These are phyloP conservation scores for Andrographis paniculata DNA, from an alignment of 305 asterid species.

Conservation along the genomic window DNA sequence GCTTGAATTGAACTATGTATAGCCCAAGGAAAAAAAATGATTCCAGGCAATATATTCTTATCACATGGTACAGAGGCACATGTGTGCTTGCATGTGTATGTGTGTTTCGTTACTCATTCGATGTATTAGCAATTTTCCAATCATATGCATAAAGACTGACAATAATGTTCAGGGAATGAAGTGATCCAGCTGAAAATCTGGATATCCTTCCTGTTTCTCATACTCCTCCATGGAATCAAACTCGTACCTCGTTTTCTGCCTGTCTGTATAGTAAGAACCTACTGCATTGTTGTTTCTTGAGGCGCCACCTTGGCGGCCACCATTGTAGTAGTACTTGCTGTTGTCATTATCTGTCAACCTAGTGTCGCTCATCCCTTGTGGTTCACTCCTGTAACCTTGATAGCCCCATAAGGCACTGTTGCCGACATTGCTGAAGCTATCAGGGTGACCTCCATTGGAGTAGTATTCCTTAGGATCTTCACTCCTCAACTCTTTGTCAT, in stretches of 20 bases:
- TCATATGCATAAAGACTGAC: no score
- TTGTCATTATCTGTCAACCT: constrained; percentile 23
- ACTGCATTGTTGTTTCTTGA: constrained; percentile 11
- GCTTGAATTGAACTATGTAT: no score
- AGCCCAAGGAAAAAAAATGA: no score
- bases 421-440: constrained; percentile 13
- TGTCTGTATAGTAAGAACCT: constrained; percentile 20
- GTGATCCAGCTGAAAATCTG: constrained; percentile 19
- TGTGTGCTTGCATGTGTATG: no score
- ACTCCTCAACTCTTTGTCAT: constrained; percentile 8
- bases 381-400: constrained; percentile 15
- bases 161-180: constrained; percentile 35
- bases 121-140: no score
- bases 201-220: constrained; percentile 43
- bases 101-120: no score
- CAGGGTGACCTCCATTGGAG: constrained; percentile 1
- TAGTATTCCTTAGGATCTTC: constrained; percentile 7
- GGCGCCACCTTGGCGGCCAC: no score
- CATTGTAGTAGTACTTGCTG: not conserved
- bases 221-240: constrained; percentile 53
- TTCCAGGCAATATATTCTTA: no score
- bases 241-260: constrained; percentile 35
- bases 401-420: constrained; percentile 20
- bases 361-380: constrained; percentile 46
- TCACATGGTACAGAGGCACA: no score